phyloP scores from a whole-genome alignment of 495 filamentous ascomycete species.

The Thermochaetoides thermophila region DNA sequence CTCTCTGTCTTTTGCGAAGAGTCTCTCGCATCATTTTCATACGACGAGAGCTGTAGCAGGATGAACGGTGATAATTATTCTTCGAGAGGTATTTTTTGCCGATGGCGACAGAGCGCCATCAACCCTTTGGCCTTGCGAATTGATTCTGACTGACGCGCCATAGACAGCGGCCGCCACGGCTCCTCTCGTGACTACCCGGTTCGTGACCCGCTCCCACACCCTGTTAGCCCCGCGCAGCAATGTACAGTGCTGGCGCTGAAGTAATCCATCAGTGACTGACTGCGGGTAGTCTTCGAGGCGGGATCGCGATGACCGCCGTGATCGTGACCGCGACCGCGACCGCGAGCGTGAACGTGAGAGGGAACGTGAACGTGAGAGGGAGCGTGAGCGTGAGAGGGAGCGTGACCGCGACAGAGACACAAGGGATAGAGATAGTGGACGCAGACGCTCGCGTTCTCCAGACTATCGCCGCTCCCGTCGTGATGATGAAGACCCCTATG shows the following conservation, averaged over 20 bases:
- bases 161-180: constrained; percentile 49
- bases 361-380: no score
- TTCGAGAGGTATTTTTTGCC: constrained; percentile 48
- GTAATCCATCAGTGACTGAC: constrained; percentile 4
- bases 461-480: constrained; percentile 46
- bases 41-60: no score
- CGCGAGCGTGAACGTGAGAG: no score
- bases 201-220: no score
- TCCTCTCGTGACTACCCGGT: constrained; percentile 62
- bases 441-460: constrained; percentile 62
- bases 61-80: constrained; percentile 89
- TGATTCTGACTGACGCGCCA: constrained; percentile 15
- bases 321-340: constrained; percentile 26
- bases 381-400: no score
- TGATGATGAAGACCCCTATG: constrained; percentile 68
- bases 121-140: constrained; percentile 6
- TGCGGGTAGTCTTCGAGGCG: constrained; percentile 17
- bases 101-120: no score
- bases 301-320: constrained; percentile 38
- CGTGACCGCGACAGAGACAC: constrained; percentile 18
- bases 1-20: no score
- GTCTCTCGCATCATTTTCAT: no score
- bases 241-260: no score
- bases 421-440: constrained; percentile 39
- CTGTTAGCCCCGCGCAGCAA: no score